These are phyloP conservation scores for Leishmania guyanensis DNA, from an alignment of 208 protist species.

Conservation along the genomic window DNA sequence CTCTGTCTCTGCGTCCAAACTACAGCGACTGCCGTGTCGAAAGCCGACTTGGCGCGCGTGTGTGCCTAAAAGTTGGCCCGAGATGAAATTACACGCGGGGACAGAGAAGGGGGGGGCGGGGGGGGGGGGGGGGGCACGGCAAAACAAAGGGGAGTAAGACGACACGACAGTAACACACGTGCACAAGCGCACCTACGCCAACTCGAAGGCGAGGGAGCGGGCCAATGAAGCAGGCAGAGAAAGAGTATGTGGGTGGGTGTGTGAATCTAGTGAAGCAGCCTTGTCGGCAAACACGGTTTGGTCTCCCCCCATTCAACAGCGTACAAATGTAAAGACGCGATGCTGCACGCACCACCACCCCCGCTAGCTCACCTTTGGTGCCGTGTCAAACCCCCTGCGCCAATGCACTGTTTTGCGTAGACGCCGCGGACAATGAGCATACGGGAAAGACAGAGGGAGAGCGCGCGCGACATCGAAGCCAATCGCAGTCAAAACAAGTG, in stretches of 20 bases:
- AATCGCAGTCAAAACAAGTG: not conserved
- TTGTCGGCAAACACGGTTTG: not conserved
- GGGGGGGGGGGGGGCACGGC: not conserved
- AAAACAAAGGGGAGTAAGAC: not conserved
- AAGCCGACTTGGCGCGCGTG: not conserved
- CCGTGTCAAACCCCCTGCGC: not conserved
- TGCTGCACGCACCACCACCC: not conserved
- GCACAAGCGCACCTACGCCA: not conserved
- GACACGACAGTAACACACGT: not conserved
- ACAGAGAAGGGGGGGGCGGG: not conserved
- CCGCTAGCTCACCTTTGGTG: not conserved
- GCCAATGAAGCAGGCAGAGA: not conserved
- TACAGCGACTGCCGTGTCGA: not conserved
- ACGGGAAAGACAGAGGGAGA: not conserved
- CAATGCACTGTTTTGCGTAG: not conserved
- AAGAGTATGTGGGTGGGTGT: not conserved
- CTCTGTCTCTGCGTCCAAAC: not conserved
- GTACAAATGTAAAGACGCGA: not conserved
- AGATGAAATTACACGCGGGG: not conserved
- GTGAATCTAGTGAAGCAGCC: not conserved
- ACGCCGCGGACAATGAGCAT: not conserved
- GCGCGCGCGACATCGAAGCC: too few relatives aligned
- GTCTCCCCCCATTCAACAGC: not conserved
- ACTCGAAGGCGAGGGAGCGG: not conserved
- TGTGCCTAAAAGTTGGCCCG: not conserved